Evolutionary conservation across 2,329 filamentous ascomycete species (phyloP).

Genomic region (Sporothrix variecibatus): DNA sequence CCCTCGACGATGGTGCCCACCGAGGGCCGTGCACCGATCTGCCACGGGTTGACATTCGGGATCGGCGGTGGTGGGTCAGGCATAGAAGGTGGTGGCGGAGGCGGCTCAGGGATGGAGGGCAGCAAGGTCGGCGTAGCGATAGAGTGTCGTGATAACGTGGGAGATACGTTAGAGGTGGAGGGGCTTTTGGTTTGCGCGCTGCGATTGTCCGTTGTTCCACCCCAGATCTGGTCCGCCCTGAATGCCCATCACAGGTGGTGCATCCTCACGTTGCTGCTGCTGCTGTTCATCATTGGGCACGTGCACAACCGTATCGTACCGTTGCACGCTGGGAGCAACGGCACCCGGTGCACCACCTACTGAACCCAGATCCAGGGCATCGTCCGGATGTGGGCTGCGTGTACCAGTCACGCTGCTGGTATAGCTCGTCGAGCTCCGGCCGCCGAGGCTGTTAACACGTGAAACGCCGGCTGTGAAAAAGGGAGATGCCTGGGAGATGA

Average conservation of each 20-base stretch:
- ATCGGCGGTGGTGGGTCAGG: conserved; percentile 25
- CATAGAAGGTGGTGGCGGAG: conserved; percentile 7
- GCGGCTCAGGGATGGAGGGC: conserved; percentile 20
- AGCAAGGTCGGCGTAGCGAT: background rate
- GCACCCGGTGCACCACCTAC: background rate
- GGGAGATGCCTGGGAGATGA: background rate
- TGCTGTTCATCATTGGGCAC: background rate
- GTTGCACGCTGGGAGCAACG: background rate
- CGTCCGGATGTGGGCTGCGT: background rate
- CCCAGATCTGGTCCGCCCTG: conserved; percentile 31
- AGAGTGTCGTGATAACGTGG: conserved; percentile 10
- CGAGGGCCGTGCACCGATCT: conserved; percentile 27
- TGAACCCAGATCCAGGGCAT: background rate
- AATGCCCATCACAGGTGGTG: conserved; percentile 28
- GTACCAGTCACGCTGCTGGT: background rate
- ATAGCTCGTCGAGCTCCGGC: conserved; percentile 14
- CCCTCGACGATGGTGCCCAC: conserved; percentile 29
- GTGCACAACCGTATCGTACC: conserved; percentile 15
- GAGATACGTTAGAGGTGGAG: background rate
- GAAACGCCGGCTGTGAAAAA: background rate
- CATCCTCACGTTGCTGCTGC: conserved; percentile 8
- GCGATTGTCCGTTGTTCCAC: conserved; percentile 26
- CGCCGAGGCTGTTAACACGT: conserved; percentile 24
- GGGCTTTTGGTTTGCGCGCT: background rate
- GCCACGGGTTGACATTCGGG: conserved; percentile 32